Percentiles rank a stretch among this genome's conserved stretches.
These are phyloP conservation scores for Pyrenophora seminiperda DNA, from an alignment of 2,329 filamentous ascomycete genomes.

Conservation along the genomic window DNA sequence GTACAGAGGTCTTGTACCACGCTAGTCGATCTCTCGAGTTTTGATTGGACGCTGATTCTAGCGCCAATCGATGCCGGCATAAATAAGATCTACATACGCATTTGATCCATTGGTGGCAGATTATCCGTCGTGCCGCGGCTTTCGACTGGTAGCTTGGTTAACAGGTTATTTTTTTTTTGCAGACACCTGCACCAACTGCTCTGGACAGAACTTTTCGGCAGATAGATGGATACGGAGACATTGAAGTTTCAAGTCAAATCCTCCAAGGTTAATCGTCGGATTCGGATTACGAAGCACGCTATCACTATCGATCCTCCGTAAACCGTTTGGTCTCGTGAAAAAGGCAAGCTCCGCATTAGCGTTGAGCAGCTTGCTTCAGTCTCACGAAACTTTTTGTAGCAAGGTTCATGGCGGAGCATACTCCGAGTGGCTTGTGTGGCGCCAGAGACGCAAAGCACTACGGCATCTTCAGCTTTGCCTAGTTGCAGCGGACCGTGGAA, in stretches of 20 bases:
- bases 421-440: conserved; percentile 7
- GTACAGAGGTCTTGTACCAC: conserved; percentile 10
- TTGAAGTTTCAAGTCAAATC: neutral
- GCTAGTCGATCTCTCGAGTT: conserved; percentile 7
- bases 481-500: neutral
- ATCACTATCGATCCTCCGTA: conserved; percentile 2
- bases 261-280: neutral
- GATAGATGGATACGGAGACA: too few species aligned
- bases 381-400: neutral
- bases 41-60: conserved; percentile 2
- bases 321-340: conserved; percentile 7
- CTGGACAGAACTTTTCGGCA: too few species aligned
- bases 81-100: neutral
- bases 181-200: too few species aligned
- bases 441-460: neutral
- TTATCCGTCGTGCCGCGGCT: conserved; percentile 9
- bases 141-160: conserved; percentile 1
- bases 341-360: conserved; percentile 1
- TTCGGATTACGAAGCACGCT: conserved; percentile 3
- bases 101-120: conserved; percentile 4
- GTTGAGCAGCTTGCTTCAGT: conserved; percentile 1
- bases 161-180: too few species aligned
- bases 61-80: neutral
- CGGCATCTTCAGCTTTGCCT: conserved; percentile 1
- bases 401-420: conserved; percentile 4